These are phyloP conservation scores for Microcyclospora tardicrescens DNA, from an alignment of 2,329 filamentous ascomycete species.

Conservation along the genomic window DNA sequence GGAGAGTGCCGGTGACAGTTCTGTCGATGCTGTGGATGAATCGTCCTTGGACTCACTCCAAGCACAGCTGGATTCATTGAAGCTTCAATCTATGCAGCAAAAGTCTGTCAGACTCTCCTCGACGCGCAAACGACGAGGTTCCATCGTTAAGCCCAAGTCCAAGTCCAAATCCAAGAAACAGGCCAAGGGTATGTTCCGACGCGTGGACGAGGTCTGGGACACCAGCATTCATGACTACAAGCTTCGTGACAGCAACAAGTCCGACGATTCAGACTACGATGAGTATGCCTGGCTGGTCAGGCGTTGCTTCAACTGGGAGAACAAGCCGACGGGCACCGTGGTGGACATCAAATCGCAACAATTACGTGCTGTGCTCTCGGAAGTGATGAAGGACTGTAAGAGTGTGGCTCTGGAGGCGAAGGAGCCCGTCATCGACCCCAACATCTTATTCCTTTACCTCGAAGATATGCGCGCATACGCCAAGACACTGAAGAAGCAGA, in stretches of 20 bases:
- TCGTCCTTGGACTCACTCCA: constrained; percentile 13
- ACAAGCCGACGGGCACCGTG: constrained; percentile 60
- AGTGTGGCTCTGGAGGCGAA: constrained; percentile 71
- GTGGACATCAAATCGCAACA: constrained; percentile 79
- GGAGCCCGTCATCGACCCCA: constrained; percentile 48
- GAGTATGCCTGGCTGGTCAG: constrained; percentile 74
- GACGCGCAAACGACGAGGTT: constrained; percentile 3
- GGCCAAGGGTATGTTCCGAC: constrained; percentile 52
- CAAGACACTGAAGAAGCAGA: constrained; percentile 50
- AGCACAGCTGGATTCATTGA: constrained; percentile 4
- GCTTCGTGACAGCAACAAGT: constrained; percentile 52
- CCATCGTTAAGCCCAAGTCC: constrained; percentile 7
- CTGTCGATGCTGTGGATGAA: constrained; percentile 4
- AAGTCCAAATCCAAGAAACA: constrained; percentile 22
- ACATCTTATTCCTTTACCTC: constrained; percentile 48
- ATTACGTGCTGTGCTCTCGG: constrained; percentile 56
- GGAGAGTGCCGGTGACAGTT: not conserved
- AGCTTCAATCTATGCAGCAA: constrained; percentile 5
- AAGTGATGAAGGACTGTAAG: constrained; percentile 64
- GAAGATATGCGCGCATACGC: constrained; percentile 57
- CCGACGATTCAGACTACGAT: constrained; percentile 57
- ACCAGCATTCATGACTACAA: constrained; percentile 51
- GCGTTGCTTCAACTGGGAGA: constrained; percentile 71
- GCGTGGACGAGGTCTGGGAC: constrained; percentile 51
- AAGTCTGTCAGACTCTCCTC: no score